A percentile compares a stretch with the other conserved stretches of the same genome.
Evolutionary conservation across 805 yeast species (phyloP).

Genomic region (Wickerhamiella musiphila): DNA sequence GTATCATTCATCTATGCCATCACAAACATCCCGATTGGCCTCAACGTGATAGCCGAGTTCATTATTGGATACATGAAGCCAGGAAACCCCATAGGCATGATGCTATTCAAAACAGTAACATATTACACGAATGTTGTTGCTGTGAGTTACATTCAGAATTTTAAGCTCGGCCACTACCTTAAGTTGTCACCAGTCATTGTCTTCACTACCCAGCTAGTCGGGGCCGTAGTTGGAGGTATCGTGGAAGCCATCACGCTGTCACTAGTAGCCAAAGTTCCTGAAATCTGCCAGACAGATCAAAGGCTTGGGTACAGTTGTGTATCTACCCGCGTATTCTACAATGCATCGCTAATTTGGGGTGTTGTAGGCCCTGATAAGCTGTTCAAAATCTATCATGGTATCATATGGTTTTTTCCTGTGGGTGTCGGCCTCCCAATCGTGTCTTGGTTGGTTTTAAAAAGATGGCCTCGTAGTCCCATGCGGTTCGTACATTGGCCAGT

Average conservation of each 20-base stretch:
- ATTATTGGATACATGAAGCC: conserved; percentile 50
- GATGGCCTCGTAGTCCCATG: conserved; percentile 26
- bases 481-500: conserved; percentile 47
- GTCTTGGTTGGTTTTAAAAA: conserved; percentile 24
- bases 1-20: conserved; percentile 43
- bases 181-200: conserved; percentile 45
- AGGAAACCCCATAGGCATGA: conserved; percentile 42
- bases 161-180: conserved; percentile 48
- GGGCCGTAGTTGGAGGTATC: conserved; percentile 29
- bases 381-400: conserved; percentile 35
- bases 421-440: conserved; percentile 34
- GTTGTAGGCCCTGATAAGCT: conserved; percentile 44
- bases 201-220: conserved; percentile 33
- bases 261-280: conserved; percentile 23
- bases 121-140: conserved; percentile 39
- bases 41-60: conserved; percentile 46
- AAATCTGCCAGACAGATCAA: conserved; percentile 30
- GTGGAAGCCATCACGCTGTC: conserved; percentile 28
- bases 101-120: conserved; percentile 45
- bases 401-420: conserved; percentile 41
- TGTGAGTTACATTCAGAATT: conserved; percentile 33
- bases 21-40: conserved; percentile 41
- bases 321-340: conserved; percentile 29
- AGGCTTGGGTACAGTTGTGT: conserved; percentile 33
- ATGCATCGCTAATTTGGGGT: conserved; percentile 50